Conservation (phyloP, 2,329 filamentous ascomycete genomes). For the Hirsutella minnesotensis region DNA sequence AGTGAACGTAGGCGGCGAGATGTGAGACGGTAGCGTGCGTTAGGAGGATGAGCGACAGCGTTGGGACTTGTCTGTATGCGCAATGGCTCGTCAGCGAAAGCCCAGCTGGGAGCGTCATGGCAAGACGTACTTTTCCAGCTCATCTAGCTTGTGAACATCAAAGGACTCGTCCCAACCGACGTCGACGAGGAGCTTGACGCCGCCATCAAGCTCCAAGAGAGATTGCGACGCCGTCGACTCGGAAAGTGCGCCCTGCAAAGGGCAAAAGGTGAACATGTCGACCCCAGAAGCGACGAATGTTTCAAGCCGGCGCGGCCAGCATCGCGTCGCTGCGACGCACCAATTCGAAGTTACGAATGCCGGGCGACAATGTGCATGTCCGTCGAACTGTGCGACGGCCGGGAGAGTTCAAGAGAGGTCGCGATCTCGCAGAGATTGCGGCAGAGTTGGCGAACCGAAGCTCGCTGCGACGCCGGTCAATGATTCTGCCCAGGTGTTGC, state of each 20-base stretch:
- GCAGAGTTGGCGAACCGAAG: no score
- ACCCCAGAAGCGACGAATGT: slow-evolving; percentile 2
- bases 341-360: neutral
- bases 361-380: neutral
- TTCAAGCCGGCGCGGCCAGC: neutral
- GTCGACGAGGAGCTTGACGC: slow-evolving; percentile 88
- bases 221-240: slow-evolving; percentile 83
- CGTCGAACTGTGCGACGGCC: no score
- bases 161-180: slow-evolving; percentile 95
- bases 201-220: slow-evolving; percentile 91
- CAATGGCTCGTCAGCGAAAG: neutral
- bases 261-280: slow-evolving; percentile 90
- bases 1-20: slow-evolving; percentile 87
- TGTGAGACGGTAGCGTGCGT: slow-evolving; percentile 90
- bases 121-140: slow-evolving; percentile 69
- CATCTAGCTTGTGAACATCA: slow-evolving; percentile 66
- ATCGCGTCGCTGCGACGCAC: neutral
- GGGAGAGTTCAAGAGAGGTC: no score
- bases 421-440: no score
- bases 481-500: no score
- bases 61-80: slow-evolving; percentile 63
- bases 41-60: slow-evolving; percentile 83
- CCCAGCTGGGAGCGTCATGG: neutral
- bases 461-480: no score
- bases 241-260: slow-evolving; percentile 82